phyloP scores from a whole-genome alignment of 1,284 basidiomycete species.

The Volvariella volvacea region DNA sequence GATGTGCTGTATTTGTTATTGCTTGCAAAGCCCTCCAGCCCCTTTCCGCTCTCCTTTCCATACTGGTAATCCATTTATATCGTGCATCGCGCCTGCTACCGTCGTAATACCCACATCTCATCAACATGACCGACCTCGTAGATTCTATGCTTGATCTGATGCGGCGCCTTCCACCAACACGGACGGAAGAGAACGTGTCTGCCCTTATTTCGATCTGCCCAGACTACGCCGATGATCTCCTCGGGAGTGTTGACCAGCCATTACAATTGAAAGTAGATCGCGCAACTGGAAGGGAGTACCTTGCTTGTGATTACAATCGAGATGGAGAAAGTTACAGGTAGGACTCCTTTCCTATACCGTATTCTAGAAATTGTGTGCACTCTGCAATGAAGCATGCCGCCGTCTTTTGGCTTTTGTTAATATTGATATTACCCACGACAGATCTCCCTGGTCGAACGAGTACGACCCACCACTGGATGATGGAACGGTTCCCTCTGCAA shows the following conservation, averaged over 20 bases:
- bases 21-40: too few relatives aligned
- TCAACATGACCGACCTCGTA: conserved; percentile 64
- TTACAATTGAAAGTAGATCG: conserved; percentile 78
- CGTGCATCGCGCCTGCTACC: too few relatives aligned
- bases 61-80: too few relatives aligned
- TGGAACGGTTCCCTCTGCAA: conserved; percentile 79
- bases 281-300: conserved; percentile 79
- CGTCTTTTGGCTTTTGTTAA: too few relatives aligned
- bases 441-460: conserved; percentile 96
- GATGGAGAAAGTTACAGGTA: conserved; percentile 95
- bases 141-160: conserved; percentile 94
- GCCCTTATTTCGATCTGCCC: conserved; percentile 81
- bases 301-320: conserved; percentile 96
- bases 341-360: conserved; percentile 13
- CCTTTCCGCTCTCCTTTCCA: too few relatives aligned
- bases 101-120: too few relatives aligned
- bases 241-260: conserved; percentile 94
- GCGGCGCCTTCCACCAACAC: conserved; percentile 90
- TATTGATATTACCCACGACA: conserved; percentile 21
- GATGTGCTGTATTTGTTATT: too few relatives aligned
- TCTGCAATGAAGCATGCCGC: not conserved
- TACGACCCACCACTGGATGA: conserved; percentile 88
- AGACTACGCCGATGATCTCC: conserved; percentile 93
- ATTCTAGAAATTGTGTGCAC: not conserved
- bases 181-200: conserved; percentile 84